phyloP scores from a whole-genome alignment of 2,329 filamentous ascomycete species.

The Fusarium nygamai region DNA sequence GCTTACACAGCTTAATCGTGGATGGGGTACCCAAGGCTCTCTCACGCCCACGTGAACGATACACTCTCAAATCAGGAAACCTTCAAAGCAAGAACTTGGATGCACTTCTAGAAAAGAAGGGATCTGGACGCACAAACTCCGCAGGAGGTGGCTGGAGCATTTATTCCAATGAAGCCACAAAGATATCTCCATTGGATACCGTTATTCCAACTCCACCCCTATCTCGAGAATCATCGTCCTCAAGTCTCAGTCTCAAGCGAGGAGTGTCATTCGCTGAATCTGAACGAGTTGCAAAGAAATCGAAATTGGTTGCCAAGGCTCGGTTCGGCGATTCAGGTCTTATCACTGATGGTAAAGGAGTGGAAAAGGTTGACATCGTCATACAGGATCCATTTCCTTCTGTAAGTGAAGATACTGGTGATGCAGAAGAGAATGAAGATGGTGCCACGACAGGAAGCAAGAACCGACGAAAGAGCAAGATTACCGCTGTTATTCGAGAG shows the following conservation, averaged over 20 bases:
- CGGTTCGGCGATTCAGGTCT: conserved; percentile 74
- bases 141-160: conserved; percentile 83
- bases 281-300: conserved; percentile 62
- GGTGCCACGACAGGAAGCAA: conserved; percentile 10
- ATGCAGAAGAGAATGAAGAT: conserved; percentile 37
- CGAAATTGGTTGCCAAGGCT: conserved; percentile 69
- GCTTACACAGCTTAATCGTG: conserved; percentile 75
- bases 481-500: conserved; percentile 49
- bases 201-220: conserved; percentile 59
- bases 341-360: conserved; percentile 66
- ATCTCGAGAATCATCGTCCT: conserved; percentile 46
- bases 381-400: conserved; percentile 67
- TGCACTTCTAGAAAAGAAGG: conserved; percentile 74
- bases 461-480: conserved; percentile 46
- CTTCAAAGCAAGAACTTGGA: conserved; percentile 77
- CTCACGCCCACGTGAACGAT: conserved; percentile 77
- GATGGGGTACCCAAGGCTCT: conserved; percentile 86
- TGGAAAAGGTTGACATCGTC: conserved; percentile 69
- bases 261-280: conserved; percentile 37
- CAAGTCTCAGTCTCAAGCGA: conserved; percentile 46
- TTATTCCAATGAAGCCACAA: conserved; percentile 72
- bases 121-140: conserved; percentile 74
- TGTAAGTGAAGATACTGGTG: conserved; percentile 22
- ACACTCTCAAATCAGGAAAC: conserved; percentile 73
- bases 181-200: conserved; percentile 65